Evolutionary conservation across 2,329 filamentous ascomycete species (phyloP).

Genomic region (Fusarium coicis): DNA sequence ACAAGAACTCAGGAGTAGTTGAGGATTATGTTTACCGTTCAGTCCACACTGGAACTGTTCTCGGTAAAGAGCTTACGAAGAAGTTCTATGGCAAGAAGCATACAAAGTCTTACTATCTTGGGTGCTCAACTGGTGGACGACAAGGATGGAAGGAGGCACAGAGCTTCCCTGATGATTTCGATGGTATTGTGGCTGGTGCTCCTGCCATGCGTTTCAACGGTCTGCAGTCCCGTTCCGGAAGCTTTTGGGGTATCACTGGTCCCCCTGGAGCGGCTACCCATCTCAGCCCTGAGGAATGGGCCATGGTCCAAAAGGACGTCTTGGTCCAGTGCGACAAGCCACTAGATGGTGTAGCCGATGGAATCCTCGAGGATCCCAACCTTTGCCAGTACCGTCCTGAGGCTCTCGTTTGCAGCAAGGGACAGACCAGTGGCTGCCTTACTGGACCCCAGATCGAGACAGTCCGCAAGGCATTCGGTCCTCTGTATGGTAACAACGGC

Average conservation of each 20-base stretch:
- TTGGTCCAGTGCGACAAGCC: constrained; percentile 60
- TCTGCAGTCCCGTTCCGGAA: constrained; percentile 8
- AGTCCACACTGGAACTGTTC: constrained; percentile 27
- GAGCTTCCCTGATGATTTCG: constrained; percentile 66
- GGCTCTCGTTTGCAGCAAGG: constrained; percentile 50
- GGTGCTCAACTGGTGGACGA: constrained; percentile 69
- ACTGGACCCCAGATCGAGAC: constrained; percentile 18
- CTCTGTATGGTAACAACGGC: constrained; percentile 45
- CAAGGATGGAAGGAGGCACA: constrained; percentile 67
- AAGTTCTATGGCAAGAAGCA: constrained; percentile 57
- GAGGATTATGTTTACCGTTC: constrained; percentile 37
- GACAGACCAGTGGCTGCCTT: constrained; percentile 16
- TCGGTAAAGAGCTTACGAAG: constrained; percentile 24
- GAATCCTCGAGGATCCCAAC: constrained; percentile 59
- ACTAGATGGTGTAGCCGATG: constrained; percentile 61
- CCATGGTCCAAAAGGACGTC: constrained; percentile 56
- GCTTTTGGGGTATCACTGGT: constrained; percentile 24
- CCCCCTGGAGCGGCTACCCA: constrained; percentile 12
- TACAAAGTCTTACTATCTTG: constrained; percentile 64
- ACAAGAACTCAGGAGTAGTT: constrained; percentile 12
- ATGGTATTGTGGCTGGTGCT: constrained; percentile 60
- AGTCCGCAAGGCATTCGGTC: constrained; percentile 24
- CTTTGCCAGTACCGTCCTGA: constrained; percentile 58
- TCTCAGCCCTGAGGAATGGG: constrained; percentile 50
- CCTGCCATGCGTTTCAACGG: constrained; percentile 57